Percentiles rank a stretch among this genome's conserved stretches.
phyloP scores from a whole-genome alignment of 2,329 filamentous ascomycete species.

The Alternaria sp. region DNA sequence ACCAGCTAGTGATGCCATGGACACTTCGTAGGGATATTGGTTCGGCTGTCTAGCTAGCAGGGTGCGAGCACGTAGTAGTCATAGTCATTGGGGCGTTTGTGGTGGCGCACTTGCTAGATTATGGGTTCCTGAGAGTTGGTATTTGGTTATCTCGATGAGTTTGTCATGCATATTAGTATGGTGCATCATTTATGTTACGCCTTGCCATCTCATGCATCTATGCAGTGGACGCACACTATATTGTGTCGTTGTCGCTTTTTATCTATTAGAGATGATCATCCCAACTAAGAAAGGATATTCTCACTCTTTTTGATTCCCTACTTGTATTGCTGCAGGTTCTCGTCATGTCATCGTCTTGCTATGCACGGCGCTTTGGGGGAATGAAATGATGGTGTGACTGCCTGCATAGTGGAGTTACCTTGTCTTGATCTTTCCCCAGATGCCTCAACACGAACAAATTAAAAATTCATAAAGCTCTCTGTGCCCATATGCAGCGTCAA shows the following conservation, averaged over 20 bases:
- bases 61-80: background rate
- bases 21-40: slow-evolving; percentile 38
- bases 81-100: background rate
- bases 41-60: background rate
- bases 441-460: too few relatives aligned
- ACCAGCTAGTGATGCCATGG: slow-evolving; percentile 48
- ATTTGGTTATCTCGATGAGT: background rate
- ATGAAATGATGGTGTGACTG: too few relatives aligned
- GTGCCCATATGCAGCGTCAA: too few relatives aligned
- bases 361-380: too few relatives aligned
- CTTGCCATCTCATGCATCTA: background rate
- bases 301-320: background rate
- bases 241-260: background rate
- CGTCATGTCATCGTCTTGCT: too few relatives aligned
- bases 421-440: too few relatives aligned
- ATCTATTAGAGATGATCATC: too few relatives aligned
- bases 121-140: background rate
- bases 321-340: too few relatives aligned
- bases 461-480: too few relatives aligned
- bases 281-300: background rate
- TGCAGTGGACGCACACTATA: background rate
- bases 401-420: too few relatives aligned
- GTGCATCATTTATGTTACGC: background rate
- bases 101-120: background rate
- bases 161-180: background rate